Evolutionary conservation across 345 rosid species (phyloP), one percentile per base, ranked within the genome.

Genomic region (Heritiera fomes): DNA sequence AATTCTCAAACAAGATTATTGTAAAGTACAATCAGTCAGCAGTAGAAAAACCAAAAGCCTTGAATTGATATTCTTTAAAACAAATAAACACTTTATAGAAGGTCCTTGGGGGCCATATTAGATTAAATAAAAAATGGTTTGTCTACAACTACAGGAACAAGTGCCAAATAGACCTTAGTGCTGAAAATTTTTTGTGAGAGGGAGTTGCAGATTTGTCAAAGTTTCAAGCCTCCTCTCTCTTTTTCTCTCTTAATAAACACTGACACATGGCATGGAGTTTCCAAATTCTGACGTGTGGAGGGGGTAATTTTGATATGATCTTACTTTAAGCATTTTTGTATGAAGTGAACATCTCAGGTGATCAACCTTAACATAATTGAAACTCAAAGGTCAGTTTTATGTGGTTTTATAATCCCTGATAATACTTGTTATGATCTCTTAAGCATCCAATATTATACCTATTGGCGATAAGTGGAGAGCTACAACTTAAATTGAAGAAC

Each of bases 371-470:
- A 71, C 23, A 32, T 32, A 52, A 9, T 52, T 15, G 60, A 71
- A 71, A 71, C 43, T 7, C 8, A 18, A 14, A 50, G 3, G n/a
- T 52, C 60, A 15, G 40, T 8, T 52, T 71, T 32, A 61, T 32
- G 45, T 45, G 75, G 61, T 32, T 71, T 56, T 14, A 52, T 71
- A 17, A 71, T 28, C 53, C 58, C 13, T 70, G 20, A 70, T 28
- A 3, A 47, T 70, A 15, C 60, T 71, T 71, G 60, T 71, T 30
- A 71, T 50, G 60, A 38, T 71, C 59, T 11, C 38, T 20, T 9
- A 60, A 23, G 9, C 18, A 71, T 28, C 9, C 7, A 3, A 70
- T 70, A 70, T 28, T 47, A 13, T 30, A 71, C 10, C 1, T 1
- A 49, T 49, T 34, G 38, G 38, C 38, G 3, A 34, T 34, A 34